Base-by-base conservation (phyloP, 164 flowering plant genomes). In the Hamamelis virginiana region DNA sequence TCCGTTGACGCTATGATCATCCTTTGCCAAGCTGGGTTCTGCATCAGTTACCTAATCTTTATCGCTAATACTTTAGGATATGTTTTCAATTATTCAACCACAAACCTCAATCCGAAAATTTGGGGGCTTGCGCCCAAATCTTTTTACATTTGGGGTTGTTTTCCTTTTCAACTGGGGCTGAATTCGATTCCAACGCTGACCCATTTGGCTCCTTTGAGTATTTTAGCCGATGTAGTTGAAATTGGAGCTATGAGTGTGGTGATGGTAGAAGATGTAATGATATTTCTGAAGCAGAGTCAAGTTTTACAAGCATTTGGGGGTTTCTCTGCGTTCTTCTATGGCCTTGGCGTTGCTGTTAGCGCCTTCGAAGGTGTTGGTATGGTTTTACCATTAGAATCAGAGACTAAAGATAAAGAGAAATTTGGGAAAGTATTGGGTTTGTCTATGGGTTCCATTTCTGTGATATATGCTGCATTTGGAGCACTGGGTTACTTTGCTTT, bases 311-410 rank as follows among this genome's bases (percentile, higher is more conserved):
- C 90, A 4, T 87, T 90, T 71, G 91, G 93, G n/a, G 80, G 84
- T 0, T 63, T 87, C 14, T 80, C 85, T 18, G 86, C 80, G 26
- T 79, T 90, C 71, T 83, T 84, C 38, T 94, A 91, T 56, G 90
- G 96, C 0, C 26, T 94, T 45, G 97, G 98, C 16, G 96, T 94
- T 12, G 85, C 93, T 10, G 86, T 88, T 0, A 90, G 88, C 45
- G 77, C 97, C 0, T 94, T 94, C 66, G 98, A 91, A 82, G 98
- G 98, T 14, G 65, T 90, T 13, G 97, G 93, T 1, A 90, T 90
- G 97, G 84, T 83, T 45, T 68, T 94, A 62, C 98, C 98, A 5
- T 62, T 94, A 38, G 98, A 94, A 65, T 69, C 88, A 1, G 98
- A 94, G 77, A 72, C 84, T 0, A 80, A 72, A 55, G 80, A 89